Evolutionary conservation across 179 eudicot species (phyloP).

Genomic region (Sideroxylon spinosum): DNA sequence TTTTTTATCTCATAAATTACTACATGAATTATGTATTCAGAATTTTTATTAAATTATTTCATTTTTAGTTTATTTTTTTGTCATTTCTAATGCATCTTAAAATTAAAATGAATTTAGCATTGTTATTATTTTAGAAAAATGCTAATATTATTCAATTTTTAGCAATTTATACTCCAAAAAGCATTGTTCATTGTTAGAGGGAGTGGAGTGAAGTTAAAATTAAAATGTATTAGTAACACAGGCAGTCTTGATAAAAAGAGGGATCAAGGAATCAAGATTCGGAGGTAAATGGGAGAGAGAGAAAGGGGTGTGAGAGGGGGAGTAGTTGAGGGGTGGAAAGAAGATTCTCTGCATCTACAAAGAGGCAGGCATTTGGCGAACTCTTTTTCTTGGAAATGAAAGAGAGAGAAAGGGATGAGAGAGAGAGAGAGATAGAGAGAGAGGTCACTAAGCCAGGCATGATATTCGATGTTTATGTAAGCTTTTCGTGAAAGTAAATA

Average conservation of each 20-base stretch:
- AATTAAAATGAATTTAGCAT: no score
- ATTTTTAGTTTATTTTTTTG: no score
- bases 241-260: not conserved
- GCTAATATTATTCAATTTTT: no score
- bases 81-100: no score
- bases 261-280: not conserved
- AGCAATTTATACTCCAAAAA: no score
- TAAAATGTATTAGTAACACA: not conserved
- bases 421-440: constrained; percentile 6
- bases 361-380: constrained; percentile 27
- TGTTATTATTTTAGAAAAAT: no score
- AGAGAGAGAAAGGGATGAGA: constrained; percentile 27
- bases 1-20: no score
- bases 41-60: no score
- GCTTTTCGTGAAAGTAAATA: not conserved
- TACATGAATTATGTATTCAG: no score
- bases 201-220: no score
- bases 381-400: constrained; percentile 73
- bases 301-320: constrained; percentile 1
- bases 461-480: not conserved
- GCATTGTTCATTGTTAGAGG: no score
- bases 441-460: not conserved
- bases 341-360: constrained; percentile 37
- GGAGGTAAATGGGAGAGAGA: no score
- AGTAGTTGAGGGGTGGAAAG: constrained; percentile 8